phyloP scores from a whole-genome alignment of 2,329 filamentous ascomycete genomes.

The Xylariaceae sp. region DNA sequence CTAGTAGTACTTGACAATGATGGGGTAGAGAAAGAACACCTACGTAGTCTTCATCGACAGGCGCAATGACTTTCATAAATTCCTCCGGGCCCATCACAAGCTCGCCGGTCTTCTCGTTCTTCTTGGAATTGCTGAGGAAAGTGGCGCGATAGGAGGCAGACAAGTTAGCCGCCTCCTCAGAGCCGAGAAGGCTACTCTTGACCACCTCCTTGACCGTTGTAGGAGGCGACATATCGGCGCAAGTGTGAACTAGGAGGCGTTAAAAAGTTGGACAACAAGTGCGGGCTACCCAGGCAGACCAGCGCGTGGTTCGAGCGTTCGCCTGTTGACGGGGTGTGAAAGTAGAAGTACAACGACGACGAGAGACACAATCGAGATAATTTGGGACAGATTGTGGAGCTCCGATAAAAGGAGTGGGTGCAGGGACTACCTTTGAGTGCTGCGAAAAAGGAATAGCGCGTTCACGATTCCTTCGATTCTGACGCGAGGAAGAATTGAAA shows the following conservation, averaged over 20 bases:
- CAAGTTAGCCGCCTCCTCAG: slow-evolving; percentile 54
- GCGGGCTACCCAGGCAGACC: slow-evolving; percentile 7
- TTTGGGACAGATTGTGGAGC: slow-evolving; percentile 20
- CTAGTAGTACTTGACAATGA: not conserved
- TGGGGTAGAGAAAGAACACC: slow-evolving; percentile 39
- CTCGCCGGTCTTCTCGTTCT: slow-evolving; percentile 72
- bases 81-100: slow-evolving; percentile 76
- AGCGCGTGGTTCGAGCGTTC: slow-evolving; percentile 18
- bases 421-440: not conserved
- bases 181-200: slow-evolving; percentile 74
- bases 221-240: slow-evolving; percentile 40
- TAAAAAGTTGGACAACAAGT: not conserved
- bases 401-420: slow-evolving; percentile 26
- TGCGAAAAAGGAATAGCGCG: not conserved
- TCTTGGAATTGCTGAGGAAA: slow-evolving; percentile 72
- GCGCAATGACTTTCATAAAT: slow-evolving; percentile 88
- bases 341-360: slow-evolving; percentile 8
- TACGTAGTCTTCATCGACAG: slow-evolving; percentile 84
- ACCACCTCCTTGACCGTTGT: slow-evolving; percentile 62
- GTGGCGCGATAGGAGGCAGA: slow-evolving; percentile 70
- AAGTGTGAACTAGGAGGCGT: slow-evolving; percentile 4
- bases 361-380: slow-evolving; percentile 15
- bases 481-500: not conserved
- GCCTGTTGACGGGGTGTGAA: slow-evolving; percentile 8
- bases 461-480: not conserved